These are phyloP conservation scores for Yarrowia sp. DNA, from an alignment of 805 yeast species.

Conservation along the genomic window DNA sequence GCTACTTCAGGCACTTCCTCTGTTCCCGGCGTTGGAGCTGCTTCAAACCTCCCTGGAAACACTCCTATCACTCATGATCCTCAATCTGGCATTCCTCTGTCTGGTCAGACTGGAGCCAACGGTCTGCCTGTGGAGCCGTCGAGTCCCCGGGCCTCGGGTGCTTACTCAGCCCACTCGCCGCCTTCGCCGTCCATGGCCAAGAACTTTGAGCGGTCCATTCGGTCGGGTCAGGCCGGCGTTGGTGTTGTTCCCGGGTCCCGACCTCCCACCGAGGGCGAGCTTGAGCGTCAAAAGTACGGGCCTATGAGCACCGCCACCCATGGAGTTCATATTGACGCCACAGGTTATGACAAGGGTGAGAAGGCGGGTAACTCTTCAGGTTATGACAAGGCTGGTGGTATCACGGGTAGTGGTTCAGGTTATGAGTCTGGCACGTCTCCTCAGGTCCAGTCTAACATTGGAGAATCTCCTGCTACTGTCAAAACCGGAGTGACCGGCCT, in stretches of 20 bases:
- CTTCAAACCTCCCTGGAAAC: neutral
- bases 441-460: neutral
- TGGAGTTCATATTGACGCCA: conserved; percentile 12
- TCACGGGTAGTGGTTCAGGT: too few species aligned
- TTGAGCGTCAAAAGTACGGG: neutral
- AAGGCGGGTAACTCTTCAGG: neutral
- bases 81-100: conserved; percentile 1
- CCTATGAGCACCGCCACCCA: neutral
- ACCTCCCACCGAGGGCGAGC: conserved; percentile 6
- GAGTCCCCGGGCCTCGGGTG: too few species aligned
- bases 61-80: conserved; percentile 16
- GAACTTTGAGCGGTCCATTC: neutral
- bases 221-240: conserved; percentile 18
- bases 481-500: neutral
- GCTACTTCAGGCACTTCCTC: neutral
- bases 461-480: neutral
- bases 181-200: neutral
- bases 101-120: conserved; percentile 18
- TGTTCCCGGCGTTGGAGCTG: neutral
- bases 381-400: neutral
- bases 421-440: too few species aligned
- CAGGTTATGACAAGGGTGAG: neutral
- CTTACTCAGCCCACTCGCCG: neutral
- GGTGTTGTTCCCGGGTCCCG: conserved; percentile 14
- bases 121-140: conserved; percentile 13